These are phyloP conservation scores for Sclerotinia minor DNA, from an alignment of 2,329 filamentous ascomycete species.

Conservation along the genomic window DNA sequence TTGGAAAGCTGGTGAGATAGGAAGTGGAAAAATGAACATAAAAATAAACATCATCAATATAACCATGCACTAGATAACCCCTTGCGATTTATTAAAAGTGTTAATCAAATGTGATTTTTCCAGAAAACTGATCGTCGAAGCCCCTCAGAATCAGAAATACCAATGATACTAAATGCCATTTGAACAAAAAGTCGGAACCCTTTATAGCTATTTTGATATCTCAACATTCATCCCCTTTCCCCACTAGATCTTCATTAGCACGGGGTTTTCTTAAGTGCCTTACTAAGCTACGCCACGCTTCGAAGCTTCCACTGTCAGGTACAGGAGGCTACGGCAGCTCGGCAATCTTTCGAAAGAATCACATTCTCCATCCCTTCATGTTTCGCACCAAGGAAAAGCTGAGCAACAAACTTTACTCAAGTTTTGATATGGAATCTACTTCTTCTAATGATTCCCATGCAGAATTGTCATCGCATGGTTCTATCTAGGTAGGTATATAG, in stretches of 20 bases:
- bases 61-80: background rate
- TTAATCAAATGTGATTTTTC: background rate
- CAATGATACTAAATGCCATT: too few species aligned
- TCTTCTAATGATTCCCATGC: background rate
- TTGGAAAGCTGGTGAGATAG: background rate
- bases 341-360: background rate
- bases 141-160: too few species aligned
- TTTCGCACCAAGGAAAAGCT: too few species aligned
- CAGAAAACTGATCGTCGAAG: background rate
- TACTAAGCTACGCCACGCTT: background rate
- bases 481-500: background rate
- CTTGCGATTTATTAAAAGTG: background rate
- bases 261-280: background rate
- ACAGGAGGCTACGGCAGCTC: background rate
- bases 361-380: background rate
- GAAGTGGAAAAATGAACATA: background rate
- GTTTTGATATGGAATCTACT: background rate
- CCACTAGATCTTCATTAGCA: background rate
- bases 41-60: background rate
- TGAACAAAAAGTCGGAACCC: too few species aligned
- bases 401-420: background rate
- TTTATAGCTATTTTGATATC: too few species aligned
- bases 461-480: background rate
- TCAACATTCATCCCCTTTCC: background rate
- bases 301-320: background rate